These are phyloP conservation scores for Leccinum disarticulatum DNA, from an alignment of 768 basidiomycete genomes.

Conservation along the genomic window DNA sequence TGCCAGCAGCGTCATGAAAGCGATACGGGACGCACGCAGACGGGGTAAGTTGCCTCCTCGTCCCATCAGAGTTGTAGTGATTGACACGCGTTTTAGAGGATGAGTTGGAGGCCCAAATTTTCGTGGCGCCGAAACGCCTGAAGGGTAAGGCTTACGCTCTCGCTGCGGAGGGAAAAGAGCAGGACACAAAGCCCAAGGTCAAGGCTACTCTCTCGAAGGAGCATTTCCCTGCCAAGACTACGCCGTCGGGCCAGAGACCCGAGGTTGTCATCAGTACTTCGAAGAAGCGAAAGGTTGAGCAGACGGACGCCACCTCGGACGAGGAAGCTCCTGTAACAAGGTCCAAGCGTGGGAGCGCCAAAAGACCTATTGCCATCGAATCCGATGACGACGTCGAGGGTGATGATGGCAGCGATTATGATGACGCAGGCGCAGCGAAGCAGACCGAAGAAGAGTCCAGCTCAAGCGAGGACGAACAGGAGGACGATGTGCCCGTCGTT, in stretches of 20 bases:
- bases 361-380: constrained; percentile 43
- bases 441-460: constrained; percentile 37
- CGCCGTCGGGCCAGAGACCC: constrained; percentile 42
- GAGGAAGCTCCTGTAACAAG: constrained; percentile 40
- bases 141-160: constrained; percentile 75
- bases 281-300: constrained; percentile 19
- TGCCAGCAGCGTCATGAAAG: constrained; percentile 55
- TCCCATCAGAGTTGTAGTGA: background rate
- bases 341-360: constrained; percentile 36
- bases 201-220: constrained; percentile 19
- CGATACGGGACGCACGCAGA: constrained; percentile 63
- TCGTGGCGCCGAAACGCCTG: constrained; percentile 60
- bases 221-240: constrained; percentile 28
- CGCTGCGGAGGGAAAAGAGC: constrained; percentile 42
- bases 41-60: constrained; percentile 44
- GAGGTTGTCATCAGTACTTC: constrained; percentile 57
- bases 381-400: constrained; percentile 52
- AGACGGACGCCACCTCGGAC: constrained; percentile 25
- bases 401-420: constrained; percentile 29
- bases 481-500: constrained; percentile 20
- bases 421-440: constrained; percentile 35
- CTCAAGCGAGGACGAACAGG: constrained; percentile 22
- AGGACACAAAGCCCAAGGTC: constrained; percentile 21
- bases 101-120: constrained; percentile 46
- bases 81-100: constrained; percentile 40